Evolutionary conservation across 495 filamentous ascomycete genomes (phyloP), one percentile per base, ranked within the genome.

Genomic region (Pseudotulostoma volvatum): DNA sequence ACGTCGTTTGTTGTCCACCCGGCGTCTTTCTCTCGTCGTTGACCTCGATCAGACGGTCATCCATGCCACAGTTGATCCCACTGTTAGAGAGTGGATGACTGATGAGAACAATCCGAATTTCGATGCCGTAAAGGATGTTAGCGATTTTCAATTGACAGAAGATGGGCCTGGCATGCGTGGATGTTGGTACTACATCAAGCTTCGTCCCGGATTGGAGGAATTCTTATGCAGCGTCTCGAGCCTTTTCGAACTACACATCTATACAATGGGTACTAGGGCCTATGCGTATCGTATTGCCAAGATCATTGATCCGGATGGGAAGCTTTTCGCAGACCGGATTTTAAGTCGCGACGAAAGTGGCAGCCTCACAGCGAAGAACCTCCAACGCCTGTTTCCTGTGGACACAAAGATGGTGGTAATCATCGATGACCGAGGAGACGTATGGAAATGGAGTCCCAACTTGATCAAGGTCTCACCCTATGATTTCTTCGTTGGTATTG

Each of bases 331-430:
- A 2, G 84, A 94, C 52, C 72, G 90, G 33, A 87, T 99, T 51
- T 79, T 99, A 45, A 94, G 86, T 51, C 78, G 90, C 39, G 86
- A 95, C 51, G 90, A 99, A 57, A 99, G 86, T 53, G 87, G 86
- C 30, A 94, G 80, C 51, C 71, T 95, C 58, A 81, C 74, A 1
- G 74, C 79, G 31, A 99, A 99, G 64, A 88, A 73, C 41, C 67
- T 99, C 4, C 79, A 93, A 51, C 74, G 92, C 11, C 56, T 99
- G 23, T 99, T 99, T 55, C 90, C 90, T 11, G 82, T 92, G 32
- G 90, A 94, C 59, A 95, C 87, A 7, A 88, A 93, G 60, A 99
- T 99, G 90, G 90, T 93, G 14, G 85, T 93, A 18, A 94, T 99
- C 50, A 99, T 99, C 43, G 90, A 99, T 55, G 90, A 99, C 51